These are phyloP conservation scores for Eragrostis curvula DNA, from an alignment of 176 grass and related monocot species.

Conservation along the genomic window DNA sequence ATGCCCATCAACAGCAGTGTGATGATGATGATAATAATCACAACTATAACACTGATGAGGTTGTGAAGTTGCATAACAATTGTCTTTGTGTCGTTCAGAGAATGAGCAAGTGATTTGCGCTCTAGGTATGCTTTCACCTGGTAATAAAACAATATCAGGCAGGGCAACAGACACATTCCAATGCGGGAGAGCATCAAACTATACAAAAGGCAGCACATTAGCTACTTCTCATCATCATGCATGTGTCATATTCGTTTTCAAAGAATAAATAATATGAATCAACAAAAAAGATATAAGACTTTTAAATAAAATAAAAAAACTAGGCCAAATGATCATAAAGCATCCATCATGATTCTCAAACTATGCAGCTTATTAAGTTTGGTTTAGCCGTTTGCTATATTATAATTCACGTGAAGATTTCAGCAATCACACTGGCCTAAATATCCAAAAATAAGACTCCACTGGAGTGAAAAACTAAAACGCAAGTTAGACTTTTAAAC, in stretches of 20 bases:
- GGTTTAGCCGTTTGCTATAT: background rate
- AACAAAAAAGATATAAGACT: background rate
- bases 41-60: conserved; percentile 66
- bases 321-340: background rate
- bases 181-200: background rate
- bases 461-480: background rate
- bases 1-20: conserved; percentile 83
- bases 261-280: background rate
- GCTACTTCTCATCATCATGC: background rate
- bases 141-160: conserved; percentile 33
- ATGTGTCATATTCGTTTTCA: background rate
- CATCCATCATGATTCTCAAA: background rate
- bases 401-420: background rate
- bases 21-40: conserved; percentile 66
- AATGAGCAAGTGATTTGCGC: conserved; percentile 87
- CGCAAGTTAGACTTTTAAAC: background rate
- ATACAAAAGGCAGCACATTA: background rate
- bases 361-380: background rate
- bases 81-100: conserved; percentile 96
- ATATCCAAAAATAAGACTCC: background rate
- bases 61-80: conserved; percentile 93
- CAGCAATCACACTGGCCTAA: background rate
- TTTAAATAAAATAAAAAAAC: background rate
- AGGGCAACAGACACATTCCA: background rate
- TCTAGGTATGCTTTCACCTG: conserved; percentile 90